Base-by-base conservation (phyloP, 306 rosid species). In the Vigna reflexopilosa region DNA sequence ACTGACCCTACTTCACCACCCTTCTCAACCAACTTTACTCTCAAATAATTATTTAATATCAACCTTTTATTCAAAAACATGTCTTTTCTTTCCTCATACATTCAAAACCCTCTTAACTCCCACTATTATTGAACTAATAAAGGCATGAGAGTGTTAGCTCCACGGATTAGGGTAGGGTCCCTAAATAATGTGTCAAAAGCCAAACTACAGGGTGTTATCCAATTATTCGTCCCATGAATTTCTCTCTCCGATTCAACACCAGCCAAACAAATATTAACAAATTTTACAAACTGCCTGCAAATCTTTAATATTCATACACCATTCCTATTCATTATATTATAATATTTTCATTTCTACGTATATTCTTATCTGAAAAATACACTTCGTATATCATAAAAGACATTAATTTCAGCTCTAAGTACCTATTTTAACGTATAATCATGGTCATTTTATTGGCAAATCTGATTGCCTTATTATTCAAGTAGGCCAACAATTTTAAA, bases 201-300 rank as follows among this genome's bases (percentile, higher is more conserved):
- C 84, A 68, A 87, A 78, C 87, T 76, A 87, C 85, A 84, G 77
- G 61, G 77, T 80, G 90, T 83, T 77, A 40, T 63, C 80, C 94
- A 90, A 87, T 93, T 90, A 90, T 85, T 90, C 83, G 62, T 62
- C 45, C 82, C 88, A 80, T 82, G 77, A 83, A 86, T 83, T 85
- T 89, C 91, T 87, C 75, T 55, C 22, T 30, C 57, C 70, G 45
- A 56, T 58, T 55, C 66, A 64, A 26, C 45, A 56, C n/a, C 34
- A 32, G 7, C 56, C 48, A 68, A 38, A 40, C 5, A 66, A 54
- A 68, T 40, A 52, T 8, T 12, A 17, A 30, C 28, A 9, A 56
- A 7, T 58, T 58, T 58, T 1, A 4, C 26, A 56, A 24, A 57
- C 22, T 12, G 10, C 38, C 4, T 1, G 1, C 6, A 58, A 24